A percentile compares a stretch with the other conserved stretches of the same genome.
Conservation (phyloP, 83 land plant genomes). For the Isoetes engelmannii region DNA sequence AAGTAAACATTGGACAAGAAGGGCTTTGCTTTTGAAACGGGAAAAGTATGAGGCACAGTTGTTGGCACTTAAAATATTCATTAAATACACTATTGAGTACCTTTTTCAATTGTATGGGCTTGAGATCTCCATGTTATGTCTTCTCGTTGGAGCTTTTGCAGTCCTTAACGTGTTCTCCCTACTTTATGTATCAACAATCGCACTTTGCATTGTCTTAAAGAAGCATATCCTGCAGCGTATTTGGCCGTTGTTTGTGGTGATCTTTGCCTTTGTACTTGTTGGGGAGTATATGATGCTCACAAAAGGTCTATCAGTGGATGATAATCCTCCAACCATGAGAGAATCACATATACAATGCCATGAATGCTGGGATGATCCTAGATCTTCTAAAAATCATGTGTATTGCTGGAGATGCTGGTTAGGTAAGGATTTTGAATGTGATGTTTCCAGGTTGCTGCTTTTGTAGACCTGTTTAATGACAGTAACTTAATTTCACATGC, state of each 20-base stretch:
- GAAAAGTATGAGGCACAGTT: slow-evolving; percentile 87
- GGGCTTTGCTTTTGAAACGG: slow-evolving; percentile 49
- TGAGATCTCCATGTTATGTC: slow-evolving; percentile 83
- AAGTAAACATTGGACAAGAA: slow-evolving; percentile 69
- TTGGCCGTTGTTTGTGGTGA: slow-evolving; percentile 75
- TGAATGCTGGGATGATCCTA: slow-evolving; percentile 61
- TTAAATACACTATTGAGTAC: slow-evolving; percentile 70
- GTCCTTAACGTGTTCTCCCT: slow-evolving; percentile 75
- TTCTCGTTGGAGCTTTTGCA: slow-evolving; percentile 83
- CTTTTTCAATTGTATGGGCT: slow-evolving; percentile 76
- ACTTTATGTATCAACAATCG: slow-evolving; percentile 59
- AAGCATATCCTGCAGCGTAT: slow-evolving; percentile 45
- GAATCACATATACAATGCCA: slow-evolving; percentile 47
- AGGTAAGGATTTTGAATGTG: slow-evolving; percentile 41
- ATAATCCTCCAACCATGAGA: slow-evolving; percentile 9
- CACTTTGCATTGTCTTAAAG: slow-evolving; percentile 57
- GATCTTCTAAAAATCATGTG: slow-evolving; percentile 35
- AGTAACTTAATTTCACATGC: slow-evolving; percentile 17
- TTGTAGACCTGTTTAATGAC: not conserved
- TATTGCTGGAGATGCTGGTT: slow-evolving; percentile 91
- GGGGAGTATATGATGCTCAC: slow-evolving; percentile 68
- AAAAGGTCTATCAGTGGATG: slow-evolving; percentile 42
- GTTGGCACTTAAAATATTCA: slow-evolving; percentile 47
- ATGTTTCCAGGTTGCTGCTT: too few relatives aligned
- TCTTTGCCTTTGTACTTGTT: slow-evolving; percentile 70